Evolutionary conservation across 2,329 filamentous ascomycete species (phyloP).

Genomic region (Pseudocercospora vitis): DNA sequence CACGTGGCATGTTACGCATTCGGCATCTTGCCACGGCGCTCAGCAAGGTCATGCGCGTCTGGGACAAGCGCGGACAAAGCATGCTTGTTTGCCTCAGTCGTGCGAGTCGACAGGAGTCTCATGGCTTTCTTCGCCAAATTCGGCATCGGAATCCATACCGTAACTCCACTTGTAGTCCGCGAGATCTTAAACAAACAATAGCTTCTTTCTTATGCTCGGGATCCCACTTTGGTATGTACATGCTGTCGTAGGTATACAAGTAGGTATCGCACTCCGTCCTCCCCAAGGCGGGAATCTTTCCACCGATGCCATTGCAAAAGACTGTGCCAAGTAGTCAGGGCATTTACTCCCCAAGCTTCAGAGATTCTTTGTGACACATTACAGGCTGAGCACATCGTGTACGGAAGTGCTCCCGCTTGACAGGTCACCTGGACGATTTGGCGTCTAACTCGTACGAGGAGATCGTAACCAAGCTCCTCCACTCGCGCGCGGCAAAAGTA

Average conservation of each 20-base stretch:
- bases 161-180: neutral
- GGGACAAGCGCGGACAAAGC: neutral
- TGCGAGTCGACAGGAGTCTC: neutral
- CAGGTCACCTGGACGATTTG: neutral
- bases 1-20: neutral
- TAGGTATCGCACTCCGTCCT: neutral
- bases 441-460: neutral
- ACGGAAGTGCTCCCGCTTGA: no score
- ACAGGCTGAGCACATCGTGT: no score
- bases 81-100: neutral
- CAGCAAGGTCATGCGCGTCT: neutral
- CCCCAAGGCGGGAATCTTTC: neutral
- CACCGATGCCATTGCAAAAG: neutral
- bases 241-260: neutral
- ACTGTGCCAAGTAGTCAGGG: neutral
- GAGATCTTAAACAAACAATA: neutral
- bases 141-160: neutral
- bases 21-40: neutral
- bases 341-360: no score
- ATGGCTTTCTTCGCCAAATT: neutral
- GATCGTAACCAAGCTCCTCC: neutral
- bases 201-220: neutral
- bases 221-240: neutral
- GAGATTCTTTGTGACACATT: no score
- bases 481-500: neutral